phyloP scores from a whole-genome alignment of 352 stramenopile genomes.

The Pythium guiyangense region DNA sequence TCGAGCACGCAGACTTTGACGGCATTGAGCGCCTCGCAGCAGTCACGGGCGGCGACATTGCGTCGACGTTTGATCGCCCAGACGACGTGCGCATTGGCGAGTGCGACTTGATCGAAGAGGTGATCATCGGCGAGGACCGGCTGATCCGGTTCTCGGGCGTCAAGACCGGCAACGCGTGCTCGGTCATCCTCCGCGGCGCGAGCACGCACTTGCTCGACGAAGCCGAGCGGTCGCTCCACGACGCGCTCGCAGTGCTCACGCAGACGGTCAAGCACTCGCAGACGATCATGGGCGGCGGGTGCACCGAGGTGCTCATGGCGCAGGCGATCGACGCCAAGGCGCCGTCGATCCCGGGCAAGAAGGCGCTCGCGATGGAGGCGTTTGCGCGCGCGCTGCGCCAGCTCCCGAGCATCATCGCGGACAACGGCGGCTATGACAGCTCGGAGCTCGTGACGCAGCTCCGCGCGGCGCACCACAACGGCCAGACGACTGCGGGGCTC shows the following conservation, averaged over 20 bases:
- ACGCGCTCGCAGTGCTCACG: constrained; percentile 96
- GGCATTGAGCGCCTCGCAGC: constrained; percentile 97
- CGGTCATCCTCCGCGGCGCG: constrained; percentile 93
- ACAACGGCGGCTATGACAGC: constrained; percentile 99
- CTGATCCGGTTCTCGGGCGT: constrained; percentile 97
- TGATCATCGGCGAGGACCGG: constrained; percentile 98
- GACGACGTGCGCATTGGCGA: constrained; percentile 95
- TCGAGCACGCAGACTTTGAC: constrained; percentile 99
- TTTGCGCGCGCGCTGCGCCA: constrained; percentile 96
- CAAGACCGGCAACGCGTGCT: constrained; percentile 94
- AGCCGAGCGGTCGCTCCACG: constrained; percentile 98
- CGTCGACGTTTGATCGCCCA: constrained; percentile 97
- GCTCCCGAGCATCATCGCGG: constrained; percentile 97
- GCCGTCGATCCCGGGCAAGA: constrained; percentile 94
- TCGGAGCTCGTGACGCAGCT: constrained; percentile 97
- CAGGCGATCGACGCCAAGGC: constrained; percentile 89
- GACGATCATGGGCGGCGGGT: constrained; percentile 96
- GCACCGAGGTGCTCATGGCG: constrained; percentile 96
- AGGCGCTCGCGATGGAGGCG: constrained; percentile 97
- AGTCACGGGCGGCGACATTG: constrained; percentile 95
- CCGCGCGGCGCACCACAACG: constrained; percentile 90
- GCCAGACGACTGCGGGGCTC: constrained; percentile 91
- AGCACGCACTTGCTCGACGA: constrained; percentile 97
- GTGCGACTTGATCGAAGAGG: constrained; percentile 97
- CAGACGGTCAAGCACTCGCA: constrained; percentile 97